Evolutionary conservation across 768 basidiomycete species (phyloP).

Genomic region (Pleurotus ostreatus): DNA sequence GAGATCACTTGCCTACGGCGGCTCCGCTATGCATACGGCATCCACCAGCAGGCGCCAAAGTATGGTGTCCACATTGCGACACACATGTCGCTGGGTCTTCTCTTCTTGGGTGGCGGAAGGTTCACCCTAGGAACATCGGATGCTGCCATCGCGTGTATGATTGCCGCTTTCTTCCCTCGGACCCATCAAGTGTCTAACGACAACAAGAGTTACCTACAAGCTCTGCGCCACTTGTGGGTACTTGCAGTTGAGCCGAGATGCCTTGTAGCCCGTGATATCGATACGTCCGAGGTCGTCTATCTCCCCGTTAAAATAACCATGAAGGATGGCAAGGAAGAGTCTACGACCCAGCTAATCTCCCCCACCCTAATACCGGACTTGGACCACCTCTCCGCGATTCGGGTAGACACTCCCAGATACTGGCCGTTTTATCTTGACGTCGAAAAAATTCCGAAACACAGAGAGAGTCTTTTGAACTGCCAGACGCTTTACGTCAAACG

Average conservation of each 20-base stretch:
- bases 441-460: constrained; percentile 61
- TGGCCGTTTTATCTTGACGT: constrained; percentile 90
- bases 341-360: constrained; percentile 79
- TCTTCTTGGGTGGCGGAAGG: constrained; percentile 91
- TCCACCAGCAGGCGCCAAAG: constrained; percentile 68
- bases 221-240: constrained; percentile 93
- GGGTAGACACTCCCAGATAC: constrained; percentile 92
- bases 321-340: constrained; percentile 56
- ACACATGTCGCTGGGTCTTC: constrained; percentile 84
- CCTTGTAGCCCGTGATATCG: constrained; percentile 87
- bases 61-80: constrained; percentile 91
- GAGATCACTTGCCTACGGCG: constrained; percentile 87
- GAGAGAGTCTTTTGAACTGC: constrained; percentile 61
- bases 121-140: constrained; percentile 91
- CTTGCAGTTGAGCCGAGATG: constrained; percentile 94
- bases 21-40: constrained; percentile 85
- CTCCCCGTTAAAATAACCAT: constrained; percentile 87
- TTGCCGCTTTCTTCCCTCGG: constrained; percentile 89
- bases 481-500: constrained; percentile 92
- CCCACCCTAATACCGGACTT: constrained; percentile 93
- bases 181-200: constrained; percentile 78
- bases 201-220: constrained; percentile 88
- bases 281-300: constrained; percentile 86
- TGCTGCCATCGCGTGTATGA: constrained; percentile 85
- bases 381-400: constrained; percentile 73